Conservation (phyloP, 192 early-diverging fungal genomes). For the Lunasporangiospora selenospora region DNA sequence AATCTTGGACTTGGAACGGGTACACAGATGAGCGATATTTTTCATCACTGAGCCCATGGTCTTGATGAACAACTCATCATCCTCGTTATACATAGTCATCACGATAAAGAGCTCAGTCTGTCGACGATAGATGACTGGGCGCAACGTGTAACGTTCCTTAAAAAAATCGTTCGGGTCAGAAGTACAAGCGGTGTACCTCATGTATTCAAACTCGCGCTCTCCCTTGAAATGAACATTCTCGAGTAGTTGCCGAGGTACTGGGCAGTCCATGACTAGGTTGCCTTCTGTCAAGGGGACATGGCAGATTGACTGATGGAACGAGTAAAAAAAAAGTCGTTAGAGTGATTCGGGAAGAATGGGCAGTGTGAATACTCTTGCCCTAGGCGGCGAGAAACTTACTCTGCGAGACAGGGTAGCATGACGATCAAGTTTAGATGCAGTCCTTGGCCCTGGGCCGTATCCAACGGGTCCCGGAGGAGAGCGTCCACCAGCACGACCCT, state of each 20-base stretch:
- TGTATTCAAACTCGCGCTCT: constrained; percentile 73
- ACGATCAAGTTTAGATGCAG: constrained; percentile 35
- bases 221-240: constrained; percentile 57
- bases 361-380: background rate
- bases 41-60: constrained; percentile 90
- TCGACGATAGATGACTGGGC: constrained; percentile 59
- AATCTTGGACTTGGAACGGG: constrained; percentile 69
- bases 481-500: constrained; percentile 34
- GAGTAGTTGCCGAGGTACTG: constrained; percentile 65
- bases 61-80: constrained; percentile 88
- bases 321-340: background rate
- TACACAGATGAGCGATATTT: constrained; percentile 93
- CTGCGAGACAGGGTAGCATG: constrained; percentile 44
- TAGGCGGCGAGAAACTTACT: constrained; percentile 4
- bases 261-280: constrained; percentile 75
- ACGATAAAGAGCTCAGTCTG: constrained; percentile 75
- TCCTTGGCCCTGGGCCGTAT: constrained; percentile 14
- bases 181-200: constrained; percentile 79
- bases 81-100: constrained; percentile 75
- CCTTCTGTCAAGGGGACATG: constrained; percentile 67
- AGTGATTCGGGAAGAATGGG: background rate
- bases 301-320: constrained; percentile 23
- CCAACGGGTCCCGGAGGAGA: too few relatives aligned
- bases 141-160: constrained; percentile 62
- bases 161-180: constrained; percentile 73